Evolutionary conservation across 2,329 filamentous ascomycete genomes (phyloP), one percentile per base, ranked within the genome.

Genomic region (Trichoderma sp.): DNA sequence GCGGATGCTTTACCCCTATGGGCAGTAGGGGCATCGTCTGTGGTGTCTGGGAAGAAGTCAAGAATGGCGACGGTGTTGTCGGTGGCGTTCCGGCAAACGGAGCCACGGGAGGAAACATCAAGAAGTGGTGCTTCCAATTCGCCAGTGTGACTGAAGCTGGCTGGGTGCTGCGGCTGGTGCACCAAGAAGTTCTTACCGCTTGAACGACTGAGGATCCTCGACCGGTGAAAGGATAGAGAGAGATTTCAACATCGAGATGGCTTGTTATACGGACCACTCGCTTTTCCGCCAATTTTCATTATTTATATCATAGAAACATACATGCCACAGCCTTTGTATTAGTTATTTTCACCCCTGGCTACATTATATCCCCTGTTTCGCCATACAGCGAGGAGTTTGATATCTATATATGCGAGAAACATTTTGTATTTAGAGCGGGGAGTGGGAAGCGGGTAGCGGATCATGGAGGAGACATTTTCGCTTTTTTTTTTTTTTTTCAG

Each of bases 1-100:
- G 93, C 76, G 91, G 88, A 67, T 94, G 92, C 75, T 96, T 97
- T 79, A 91, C 94, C 72, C 84, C 92, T 19, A 88, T 97, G 69
- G 94, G 92, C 5, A 88, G 91, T 71, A 91, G 92, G 37, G 94
- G 94, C 56, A 94, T 97, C 73, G 92, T 95, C 1, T 89, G 97
- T 67, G 94, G 91, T 71, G 90, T 97, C 39, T 95, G 93, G 88
- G 91, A 95, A 77, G 89, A 92, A 71, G 81, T 90, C 72, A 88
- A 88, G 58, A 86, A 89, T 70, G 86, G 86, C 70, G 83, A 87
- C 27, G 86, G 87, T 27, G 82, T 84, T 48, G 81, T 84, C 12
- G 86, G 85, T 29, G 78, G 81, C 19, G 86, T 80, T 50, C 84
- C 85, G 2, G 80, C 82, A 60, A 84, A 80, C 25, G 86, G 86